Conservation (phyloP, 805 yeast species). For the Wickerhamiella vanderwaltii region DNA sequence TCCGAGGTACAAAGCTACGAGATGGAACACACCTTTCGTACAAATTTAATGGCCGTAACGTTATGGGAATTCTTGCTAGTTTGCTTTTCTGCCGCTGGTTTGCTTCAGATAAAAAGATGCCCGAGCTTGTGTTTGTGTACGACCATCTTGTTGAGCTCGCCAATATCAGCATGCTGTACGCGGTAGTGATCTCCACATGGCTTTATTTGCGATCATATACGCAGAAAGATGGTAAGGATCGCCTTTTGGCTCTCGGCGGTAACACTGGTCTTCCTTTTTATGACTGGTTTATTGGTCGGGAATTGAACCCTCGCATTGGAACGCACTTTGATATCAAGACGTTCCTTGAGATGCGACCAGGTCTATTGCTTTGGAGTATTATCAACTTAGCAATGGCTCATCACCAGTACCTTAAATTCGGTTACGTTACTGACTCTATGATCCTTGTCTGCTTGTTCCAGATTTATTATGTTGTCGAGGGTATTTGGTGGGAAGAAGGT, state of each 20-base stretch:
- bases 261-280: constrained; percentile 63
- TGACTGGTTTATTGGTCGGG: constrained; percentile 97
- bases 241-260: constrained; percentile 76
- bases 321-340: constrained; percentile 70
- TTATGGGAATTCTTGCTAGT: constrained; percentile 33
- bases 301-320: constrained; percentile 82
- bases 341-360: constrained; percentile 91
- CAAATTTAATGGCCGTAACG: constrained; percentile 67
- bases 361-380: constrained; percentile 73
- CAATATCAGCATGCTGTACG: constrained; percentile 48
- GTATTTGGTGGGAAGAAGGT: constrained; percentile 85
- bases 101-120: constrained; percentile 43
- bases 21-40: constrained; percentile 63
- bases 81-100: constrained; percentile 41
- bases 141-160: constrained; percentile 55
- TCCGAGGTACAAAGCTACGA: constrained; percentile 58
- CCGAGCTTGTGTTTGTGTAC: constrained; percentile 71
- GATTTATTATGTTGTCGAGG: constrained; percentile 76
- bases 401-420: constrained; percentile 54
- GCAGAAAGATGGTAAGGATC: constrained; percentile 36
- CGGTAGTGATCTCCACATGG: constrained; percentile 48
- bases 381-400: constrained; percentile 71
- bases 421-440: constrained; percentile 59
- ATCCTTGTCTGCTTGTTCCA: constrained; percentile 57
- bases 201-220: constrained; percentile 60